phyloP scores from a whole-genome alignment of 202 grass and related monocot genomes.

The Eragrostis tef region DNA sequence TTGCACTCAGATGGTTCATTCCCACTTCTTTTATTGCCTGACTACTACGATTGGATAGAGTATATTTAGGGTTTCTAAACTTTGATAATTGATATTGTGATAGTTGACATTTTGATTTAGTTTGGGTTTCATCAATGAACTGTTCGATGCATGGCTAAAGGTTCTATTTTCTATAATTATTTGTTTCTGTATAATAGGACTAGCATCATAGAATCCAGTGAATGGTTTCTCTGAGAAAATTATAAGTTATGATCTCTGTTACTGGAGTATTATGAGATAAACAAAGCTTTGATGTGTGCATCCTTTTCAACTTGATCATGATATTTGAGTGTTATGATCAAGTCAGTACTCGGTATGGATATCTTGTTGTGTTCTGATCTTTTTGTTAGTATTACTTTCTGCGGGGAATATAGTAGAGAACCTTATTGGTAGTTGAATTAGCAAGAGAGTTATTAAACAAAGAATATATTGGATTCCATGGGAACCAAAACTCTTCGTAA shows the following conservation, averaged over 20 bases:
- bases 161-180: neutral
- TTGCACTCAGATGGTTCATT: neutral
- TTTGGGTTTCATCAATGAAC: neutral
- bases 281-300: neutral
- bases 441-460: neutral
- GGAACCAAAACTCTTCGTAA: neutral
- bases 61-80: neutral
- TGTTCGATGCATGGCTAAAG: neutral
- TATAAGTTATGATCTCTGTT: neutral
- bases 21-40: slow-evolving; percentile 18
- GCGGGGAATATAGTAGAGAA: neutral
- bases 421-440: neutral
- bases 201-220: neutral
- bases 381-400: neutral
- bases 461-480: neutral
- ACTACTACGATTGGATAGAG: neutral
- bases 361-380: neutral
- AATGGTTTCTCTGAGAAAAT: neutral
- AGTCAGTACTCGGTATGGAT: neutral
- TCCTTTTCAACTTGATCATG: neutral
- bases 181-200: neutral
- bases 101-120: neutral
- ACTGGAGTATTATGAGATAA: neutral
- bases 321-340: neutral
- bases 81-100: neutral